Evolutionary conservation across 1,284 basidiomycete species (phyloP), one percentile per base, ranked within the genome.

Genomic region (Pseudozyma pruni): DNA sequence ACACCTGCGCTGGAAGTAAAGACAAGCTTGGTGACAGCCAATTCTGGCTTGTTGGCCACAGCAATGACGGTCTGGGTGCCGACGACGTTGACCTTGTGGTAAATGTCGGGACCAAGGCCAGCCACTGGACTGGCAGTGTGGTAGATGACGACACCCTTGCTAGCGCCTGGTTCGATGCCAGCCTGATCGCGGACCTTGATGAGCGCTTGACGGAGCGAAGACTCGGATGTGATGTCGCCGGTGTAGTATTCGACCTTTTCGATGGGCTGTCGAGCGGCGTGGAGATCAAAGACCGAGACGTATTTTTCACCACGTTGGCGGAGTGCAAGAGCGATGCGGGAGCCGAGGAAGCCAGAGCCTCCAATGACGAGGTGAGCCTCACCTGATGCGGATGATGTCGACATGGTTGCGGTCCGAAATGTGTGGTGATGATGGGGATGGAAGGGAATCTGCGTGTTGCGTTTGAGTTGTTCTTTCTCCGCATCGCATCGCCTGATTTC

Each of bases 1-100:
- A 98, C 93, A 44, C 94, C 92, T 2, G 93, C 94, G 43, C 92
- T 94, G 73, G 91, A 93, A 4, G 96, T 99, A 84, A 92, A 98
- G 7, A 99, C 92, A 41, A 99, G 88, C 83, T 96, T 94, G 17
- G 86, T 86, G 8, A 98, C 89, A 16, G 88, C 87, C 39, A 73
- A 57, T 25, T 71, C 62, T 10, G 71, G 46, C 35, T 87, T 86
- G 25, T 89, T 86, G 11, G 90, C 84, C 13, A 92, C 91, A 17
- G 89, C 87, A 78, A 99, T 90, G 43, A 98, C 87, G 10, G 90
- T 90, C 72, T 88, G 87, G 0, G 95, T 97, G 17, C 96, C 96
- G 29, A 91, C 88, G 7, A 98, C 92, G 80, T 98, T 98, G 77
- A 98, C 95, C 83, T 90, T 92, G 84, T 89, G 90, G 85, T 93